Evolutionary conservation across 352 stramenopile species (phyloP), one percentile per base, ranked within the genome.

Genomic region (Pythium rishiriense): DNA sequence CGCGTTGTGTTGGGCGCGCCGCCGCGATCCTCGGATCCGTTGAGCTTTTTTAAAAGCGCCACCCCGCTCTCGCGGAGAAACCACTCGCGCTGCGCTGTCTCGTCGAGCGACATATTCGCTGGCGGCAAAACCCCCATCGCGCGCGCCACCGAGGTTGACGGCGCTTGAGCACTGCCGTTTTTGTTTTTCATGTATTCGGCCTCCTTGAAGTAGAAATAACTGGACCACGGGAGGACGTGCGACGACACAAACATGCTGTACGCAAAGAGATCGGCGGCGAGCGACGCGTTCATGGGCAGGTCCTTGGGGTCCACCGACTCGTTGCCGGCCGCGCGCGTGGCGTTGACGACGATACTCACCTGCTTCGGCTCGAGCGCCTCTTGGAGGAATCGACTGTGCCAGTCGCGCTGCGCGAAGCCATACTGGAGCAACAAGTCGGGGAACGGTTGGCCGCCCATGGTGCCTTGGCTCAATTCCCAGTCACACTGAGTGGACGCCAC

Each of bases 221-320:
- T 1, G 15, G 45, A 8, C 45, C 45, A 51, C 22, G 45, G 45
- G 7, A 51, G 29, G 17, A 31, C 22, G 11, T 28, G 5, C 1
- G 45, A 22, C 26, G 45, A 24, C 6, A 51, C 10, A 22, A 33
- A 19, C 47, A 64, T 43, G 2, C 6, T 28, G 29, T 66, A 55
- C 26, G 60, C 8, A 21, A 66, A 50, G 6, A 66, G 41, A 41
- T 66, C 50, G 9, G 48, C 39, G 9, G 59, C 59, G 2, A 31
- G 52, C 26, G 59, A 55, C 9, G 50, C 41, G 50, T 66, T 66
- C 59, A 66, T 66, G 39, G 59, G 59, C 39, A 66, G 22, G 2
- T 53, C 47, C 2, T 29, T 19, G 25, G 24, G 1, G 22, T 55
- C 50, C 8, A 12, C 50, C 1, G 17, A 25, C 28, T 11, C 8